phyloP scores from a whole-genome alignment of 306 rosid genomes.

The Astragalus membranaceus region DNA sequence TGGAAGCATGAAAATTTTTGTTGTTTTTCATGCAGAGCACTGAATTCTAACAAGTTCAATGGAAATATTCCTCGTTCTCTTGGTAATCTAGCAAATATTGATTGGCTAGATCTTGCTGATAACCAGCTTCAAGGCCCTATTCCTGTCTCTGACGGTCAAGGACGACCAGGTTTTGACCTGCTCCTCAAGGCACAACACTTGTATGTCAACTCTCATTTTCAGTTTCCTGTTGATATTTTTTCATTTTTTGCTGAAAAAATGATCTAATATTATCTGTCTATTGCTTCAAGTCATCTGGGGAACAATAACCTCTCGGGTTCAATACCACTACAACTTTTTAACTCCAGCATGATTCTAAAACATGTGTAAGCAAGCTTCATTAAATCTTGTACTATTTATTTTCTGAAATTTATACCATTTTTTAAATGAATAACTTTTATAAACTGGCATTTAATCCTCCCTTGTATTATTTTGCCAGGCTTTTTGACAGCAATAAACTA shows the following conservation, averaged over 20 bases:
- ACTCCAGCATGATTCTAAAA: slow-evolving; percentile 32
- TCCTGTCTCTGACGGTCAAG: slow-evolving; percentile 34
- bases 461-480: slow-evolving; percentile 33
- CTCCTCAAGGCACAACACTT: slow-evolving; percentile 36
- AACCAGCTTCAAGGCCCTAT: slow-evolving; percentile 40
- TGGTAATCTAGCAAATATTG: slow-evolving; percentile 38
- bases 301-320: slow-evolving; percentile 34
- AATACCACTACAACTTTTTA: slow-evolving; percentile 46
- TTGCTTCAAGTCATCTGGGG: slow-evolving; percentile 55
- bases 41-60: slow-evolving; percentile 32
- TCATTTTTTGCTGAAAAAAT: slow-evolving; percentile 8
- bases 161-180: slow-evolving; percentile 39
- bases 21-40: slow-evolving; percentile 34
- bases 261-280: slow-evolving; percentile 17
- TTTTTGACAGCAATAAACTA: slow-evolving; percentile 44
- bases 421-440: neutral
- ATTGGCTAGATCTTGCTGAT: slow-evolving; percentile 47
- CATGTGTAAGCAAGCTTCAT: slow-evolving; percentile 66
- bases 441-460: neutral
- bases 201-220: slow-evolving; percentile 29
- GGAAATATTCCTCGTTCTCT: slow-evolving; percentile 41
- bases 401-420: neutral
- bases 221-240: slow-evolving; percentile 5
- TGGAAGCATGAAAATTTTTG: neutral
- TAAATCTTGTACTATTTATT: slow-evolving; percentile 2